phyloP scores from a whole-genome alignment of 2,329 filamentous ascomycete species.

The Lachnellula suecica region DNA sequence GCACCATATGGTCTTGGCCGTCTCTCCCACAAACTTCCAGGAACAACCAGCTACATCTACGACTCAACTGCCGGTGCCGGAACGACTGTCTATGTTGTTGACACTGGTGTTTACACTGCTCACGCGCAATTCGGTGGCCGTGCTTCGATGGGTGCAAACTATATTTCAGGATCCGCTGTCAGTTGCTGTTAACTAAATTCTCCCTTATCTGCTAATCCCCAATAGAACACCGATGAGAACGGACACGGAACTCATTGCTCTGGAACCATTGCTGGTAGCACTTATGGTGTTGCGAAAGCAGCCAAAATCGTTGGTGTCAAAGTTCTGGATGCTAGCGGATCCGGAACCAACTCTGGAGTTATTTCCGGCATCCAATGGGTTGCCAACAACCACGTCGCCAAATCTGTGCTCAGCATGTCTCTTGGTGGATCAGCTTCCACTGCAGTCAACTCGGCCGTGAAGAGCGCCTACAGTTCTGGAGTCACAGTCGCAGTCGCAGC shows the following conservation, averaged over 20 bases:
- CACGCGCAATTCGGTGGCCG: slow-evolving; percentile 38
- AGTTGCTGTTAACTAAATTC: slow-evolving; percentile 1
- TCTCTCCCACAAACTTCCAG: slow-evolving; percentile 29
- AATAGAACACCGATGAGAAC: slow-evolving; percentile 36
- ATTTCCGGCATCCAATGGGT: slow-evolving; percentile 40
- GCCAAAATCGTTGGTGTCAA: slow-evolving; percentile 40
- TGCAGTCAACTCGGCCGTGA: slow-evolving; percentile 47
- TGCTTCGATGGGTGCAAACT: slow-evolving; percentile 35
- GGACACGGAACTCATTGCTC: slow-evolving; percentile 44
- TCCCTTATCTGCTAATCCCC: neutral
- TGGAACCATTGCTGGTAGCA: slow-evolving; percentile 38
- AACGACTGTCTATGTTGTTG: slow-evolving; percentile 36
- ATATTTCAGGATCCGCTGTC: slow-evolving; percentile 25
- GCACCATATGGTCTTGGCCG: slow-evolving; percentile 34
- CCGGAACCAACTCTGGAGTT: slow-evolving; percentile 35
- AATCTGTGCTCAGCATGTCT: slow-evolving; percentile 56
- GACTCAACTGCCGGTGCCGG: slow-evolving; percentile 33
- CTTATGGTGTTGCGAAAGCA: slow-evolving; percentile 41
- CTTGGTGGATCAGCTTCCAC: slow-evolving; percentile 48
- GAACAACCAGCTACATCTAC: slow-evolving; percentile 32
- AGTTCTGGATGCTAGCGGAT: slow-evolving; percentile 33
- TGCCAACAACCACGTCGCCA: slow-evolving; percentile 26
- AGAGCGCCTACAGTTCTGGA: slow-evolving; percentile 31
- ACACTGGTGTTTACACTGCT: slow-evolving; percentile 34
- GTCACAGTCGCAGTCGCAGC: slow-evolving; percentile 53